Evolutionary conservation across 768 basidiomycete species (phyloP), one percentile per base, ranked within the genome.

Genomic region (Naematelia encephala): DNA sequence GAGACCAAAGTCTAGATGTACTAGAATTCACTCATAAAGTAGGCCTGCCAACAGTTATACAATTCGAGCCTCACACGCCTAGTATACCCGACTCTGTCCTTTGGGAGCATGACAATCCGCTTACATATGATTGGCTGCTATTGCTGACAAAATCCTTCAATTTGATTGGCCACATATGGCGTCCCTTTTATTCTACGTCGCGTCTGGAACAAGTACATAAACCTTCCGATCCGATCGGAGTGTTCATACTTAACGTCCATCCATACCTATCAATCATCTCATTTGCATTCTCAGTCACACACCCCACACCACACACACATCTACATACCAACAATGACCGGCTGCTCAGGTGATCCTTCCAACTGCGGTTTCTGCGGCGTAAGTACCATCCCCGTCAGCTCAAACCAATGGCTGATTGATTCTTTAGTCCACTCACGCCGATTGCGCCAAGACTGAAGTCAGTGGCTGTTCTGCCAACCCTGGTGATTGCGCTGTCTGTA

Each of bases 281-380:
- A 43, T 43, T 19, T 47, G n/a, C 46, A 47, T 47, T 19, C 45
- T 12, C 14, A n/a, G 12, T 34, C 21, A 27, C 39, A 2, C 25
- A 3, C n/a, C 14, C 10, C 25, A 23, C 50, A 45, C 25, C 4
- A 39, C 44, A 52, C 51, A 44, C 27, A 27, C 12, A n/a, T 14
- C 23, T 44, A 25, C 43, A 26, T 16, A 34, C 29, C 23, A 49
- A 14, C 51, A 50, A 34, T 25, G 19, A 39, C 34, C 16, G 34
- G 34, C 34, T 71, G 69, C 69, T 59, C 61, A 23, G 70, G 70
- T 53, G 64, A 72, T 60, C 70, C 70, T 29, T 30, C 54, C 44
- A 66, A 67, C 66, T 72, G 70, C 51, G 51, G 52, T 42, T 72
- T 72, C 70, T 72, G 70, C 68, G 68, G 68, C 22, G 70, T 72